These are phyloP conservation scores for Flaveria bidentis DNA, from an alignment of 129 eudicot genomes.

Conservation along the genomic window DNA sequence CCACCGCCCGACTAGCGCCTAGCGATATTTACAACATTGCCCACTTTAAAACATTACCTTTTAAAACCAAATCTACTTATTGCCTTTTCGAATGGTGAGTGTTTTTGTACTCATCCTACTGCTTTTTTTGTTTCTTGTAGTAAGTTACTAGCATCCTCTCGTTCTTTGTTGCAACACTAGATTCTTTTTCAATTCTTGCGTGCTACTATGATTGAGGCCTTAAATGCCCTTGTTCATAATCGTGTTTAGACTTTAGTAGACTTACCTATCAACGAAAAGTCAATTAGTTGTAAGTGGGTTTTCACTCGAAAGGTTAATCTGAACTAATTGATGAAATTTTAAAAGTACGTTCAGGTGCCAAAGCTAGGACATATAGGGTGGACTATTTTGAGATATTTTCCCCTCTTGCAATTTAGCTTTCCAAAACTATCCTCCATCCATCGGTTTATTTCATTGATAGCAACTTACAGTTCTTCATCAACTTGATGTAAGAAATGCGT, in stretches of 20 bases:
- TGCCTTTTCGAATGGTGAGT: neutral
- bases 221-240: neutral
- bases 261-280: neutral
- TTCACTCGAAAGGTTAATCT: neutral
- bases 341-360: neutral
- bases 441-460: neutral
- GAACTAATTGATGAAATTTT: neutral
- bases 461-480: neutral
- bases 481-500: neutral
- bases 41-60: neutral
- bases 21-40: no score
- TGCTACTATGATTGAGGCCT: neutral
- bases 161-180: neutral
- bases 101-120: neutral
- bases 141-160: neutral
- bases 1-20: no score
- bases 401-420: neutral
- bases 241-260: neutral
- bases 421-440: neutral
- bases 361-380: neutral
- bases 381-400: neutral
- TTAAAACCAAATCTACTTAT: neutral
- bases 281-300: neutral
- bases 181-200: neutral
- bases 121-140: conserved; percentile 1